Base-by-base conservation (phyloP, 495 filamentous ascomycete species). In the Aspergillus conjunctus region DNA sequence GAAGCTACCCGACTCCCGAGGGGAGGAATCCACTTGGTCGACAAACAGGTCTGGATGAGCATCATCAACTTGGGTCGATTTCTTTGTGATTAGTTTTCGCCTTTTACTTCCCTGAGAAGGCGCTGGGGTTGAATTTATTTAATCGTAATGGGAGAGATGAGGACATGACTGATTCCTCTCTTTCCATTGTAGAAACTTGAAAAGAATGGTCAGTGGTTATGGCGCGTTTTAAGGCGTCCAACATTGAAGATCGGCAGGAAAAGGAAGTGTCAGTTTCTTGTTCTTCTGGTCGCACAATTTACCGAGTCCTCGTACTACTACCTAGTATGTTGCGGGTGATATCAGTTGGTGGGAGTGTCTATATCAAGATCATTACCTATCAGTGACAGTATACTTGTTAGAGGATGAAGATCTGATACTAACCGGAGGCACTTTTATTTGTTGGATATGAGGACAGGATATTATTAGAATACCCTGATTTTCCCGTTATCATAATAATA, bases 1-100 rank as follows among this genome's bases (percentile, higher is more conserved):
- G 64, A 48, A 44, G 52, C 56, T 32, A 54, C 21, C 12, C 5
- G 15, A 26, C 26, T 26, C 26, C 26, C 26, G 26, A 26, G 37
- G 37, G 15, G 37, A 41, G 9, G 37, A 41, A 41, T 41, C 37
- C 37, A 41, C 51, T 15, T 20, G 1, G 31, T 18, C 26, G 34
- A n/a, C 17, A 41, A 22, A 12, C 14, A 43, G 33, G 33, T 14
- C 7, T 37, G 12, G 14, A 20, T n/a, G n/a, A n/a, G n/a, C n/a
- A n/a, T n/a, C 26, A 26, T 26, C 26, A 26, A 26, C 26, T 26
- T 26, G 26, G 26, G 26, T n/a, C n/a, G n/a, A n/a, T n/a, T n/a
- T n/a, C n/a, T n/a, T n/a, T n/a, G n/a, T n/a, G n/a, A n/a, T n/a
- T n/a, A n/a, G 26, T 2, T 26, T 26, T 26, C 26, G 5, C 26